Base-by-base conservation (phyloP, 192 early-diverging fungal genomes). In the Mortierella hygrophila region DNA sequence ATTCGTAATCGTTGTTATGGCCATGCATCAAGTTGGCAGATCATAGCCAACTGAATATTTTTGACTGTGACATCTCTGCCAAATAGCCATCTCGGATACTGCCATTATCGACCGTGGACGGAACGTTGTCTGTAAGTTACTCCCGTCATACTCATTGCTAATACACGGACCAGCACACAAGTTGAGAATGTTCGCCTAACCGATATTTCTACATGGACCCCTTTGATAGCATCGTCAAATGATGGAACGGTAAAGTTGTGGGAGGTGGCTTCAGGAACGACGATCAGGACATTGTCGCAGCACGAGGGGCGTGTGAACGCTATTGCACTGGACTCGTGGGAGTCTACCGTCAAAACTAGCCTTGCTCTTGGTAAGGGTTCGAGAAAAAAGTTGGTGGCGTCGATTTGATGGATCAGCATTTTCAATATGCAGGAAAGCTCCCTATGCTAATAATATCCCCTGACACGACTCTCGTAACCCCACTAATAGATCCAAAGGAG, bases 41-140 rank as follows among this genome's bases (percentile, higher is more conserved):
- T 37, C 40, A 9, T 60, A 49, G 0, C 41, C 2, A 26, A 52
- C 49, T 20, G 1, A 49, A 1, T 4, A 0, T 20, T 2, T 21
- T 52, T 15, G 16, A 54, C 49, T 52, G 32, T 70, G 23, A 38
- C 16, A 13, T 40, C 26, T 13, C 42, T 6, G 26, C 4, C 11
- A 40, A 35, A 72, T 82, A 80, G 82, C 92, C 0, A 89, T 96
- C 54, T 93, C 93, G 20, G 93, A 94, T 68, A 89, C 90, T 13
- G 93, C 90, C 18, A 94, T 96, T 18, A 89, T 95, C 20, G 92
- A 89, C 37, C 76, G 85, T 32, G 95, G 95, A 79, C 89, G 91
- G 81, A 94, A 93, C 75, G 90, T 96, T 29, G 37, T 96, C 26
- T 95, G 93, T 92, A 89, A 77, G 88, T 80, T 42, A 18, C 18